Evolutionary conservation across 768 basidiomycete species (phyloP).

Genomic region (Lentinula sp.): DNA sequence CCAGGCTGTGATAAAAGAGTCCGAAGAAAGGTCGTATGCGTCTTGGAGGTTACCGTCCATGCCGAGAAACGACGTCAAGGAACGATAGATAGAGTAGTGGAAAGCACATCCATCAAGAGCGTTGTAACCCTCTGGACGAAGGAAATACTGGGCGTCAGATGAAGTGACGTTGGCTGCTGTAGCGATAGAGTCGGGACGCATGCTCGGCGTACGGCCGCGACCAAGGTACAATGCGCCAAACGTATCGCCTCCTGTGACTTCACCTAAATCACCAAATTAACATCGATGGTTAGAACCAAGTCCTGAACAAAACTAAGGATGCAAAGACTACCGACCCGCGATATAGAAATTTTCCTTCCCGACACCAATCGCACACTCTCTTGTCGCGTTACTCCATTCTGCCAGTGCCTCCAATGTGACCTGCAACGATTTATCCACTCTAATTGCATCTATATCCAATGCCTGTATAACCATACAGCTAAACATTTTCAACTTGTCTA

Average conservation of each 20-base stretch:
- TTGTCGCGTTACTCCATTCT: constrained; percentile 67
- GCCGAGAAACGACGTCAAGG: constrained; percentile 80
- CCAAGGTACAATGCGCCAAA: constrained; percentile 87
- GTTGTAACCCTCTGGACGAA: constrained; percentile 58
- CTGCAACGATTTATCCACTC: constrained; percentile 93
- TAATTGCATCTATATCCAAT: constrained; percentile 89
- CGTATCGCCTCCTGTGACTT: constrained; percentile 91
- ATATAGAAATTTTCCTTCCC: constrained; percentile 89
- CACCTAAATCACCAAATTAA: constrained; percentile 35
- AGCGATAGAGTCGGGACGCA: constrained; percentile 62
- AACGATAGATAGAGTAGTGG: constrained; percentile 91
- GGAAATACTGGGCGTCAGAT: constrained; percentile 65
- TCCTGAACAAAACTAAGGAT: no score
- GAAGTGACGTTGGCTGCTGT: constrained; percentile 63
- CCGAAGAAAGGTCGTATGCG: constrained; percentile 75
- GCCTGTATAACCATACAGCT: constrained; percentile 85
- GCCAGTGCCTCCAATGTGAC: constrained; percentile 79
- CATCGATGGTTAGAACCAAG: no score
- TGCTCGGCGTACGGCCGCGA: constrained; percentile 77
- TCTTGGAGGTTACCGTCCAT: constrained; percentile 95
- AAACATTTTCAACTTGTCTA: constrained; percentile 72
- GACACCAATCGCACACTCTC: constrained; percentile 63
- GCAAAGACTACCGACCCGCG: constrained; percentile 20
- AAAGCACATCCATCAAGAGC: constrained; percentile 80
- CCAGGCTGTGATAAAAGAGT: constrained; percentile 81